Percentiles rank a stretch among this genome's conserved stretches.
phyloP scores from a whole-genome alignment of 352 stramenopile genomes.

The Proteromonas lacertae region DNA sequence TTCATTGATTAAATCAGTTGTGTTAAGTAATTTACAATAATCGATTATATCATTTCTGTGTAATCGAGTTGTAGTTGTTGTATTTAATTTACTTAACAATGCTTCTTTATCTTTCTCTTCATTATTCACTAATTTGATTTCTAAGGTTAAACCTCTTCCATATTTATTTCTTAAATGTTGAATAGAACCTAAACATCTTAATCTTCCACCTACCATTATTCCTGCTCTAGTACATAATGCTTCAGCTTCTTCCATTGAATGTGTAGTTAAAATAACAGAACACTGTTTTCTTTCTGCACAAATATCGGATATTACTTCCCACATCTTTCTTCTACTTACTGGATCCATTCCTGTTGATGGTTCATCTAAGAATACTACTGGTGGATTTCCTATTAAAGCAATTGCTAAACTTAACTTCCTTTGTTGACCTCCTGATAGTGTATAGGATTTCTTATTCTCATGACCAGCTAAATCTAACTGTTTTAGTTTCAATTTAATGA shows the following conservation, averaged over 20 bases:
- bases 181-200: conserved; percentile 25
- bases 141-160: conserved; percentile 49
- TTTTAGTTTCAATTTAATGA: conserved; percentile 27
- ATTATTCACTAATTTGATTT: conserved; percentile 19
- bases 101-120: conserved; percentile 10
- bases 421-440: conserved; percentile 40
- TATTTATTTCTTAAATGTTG: conserved; percentile 77
- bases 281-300: conserved; percentile 22
- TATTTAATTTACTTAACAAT: too few species aligned
- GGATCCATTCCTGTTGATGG: conserved; percentile 70
- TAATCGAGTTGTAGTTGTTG: too few species aligned
- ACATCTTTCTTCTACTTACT: conserved; percentile 59
- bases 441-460: conserved; percentile 31
- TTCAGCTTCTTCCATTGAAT: too few species aligned
- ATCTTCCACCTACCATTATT: conserved; percentile 28
- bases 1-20: too few species aligned
- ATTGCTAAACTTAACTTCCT: conserved; percentile 66
- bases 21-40: too few species aligned
- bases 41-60: too few species aligned
- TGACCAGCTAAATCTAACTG: conserved; percentile 33
- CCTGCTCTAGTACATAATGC: conserved; percentile 35
- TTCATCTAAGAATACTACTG: too few species aligned
- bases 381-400: conserved; percentile 53
- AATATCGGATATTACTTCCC: conserved; percentile 32
- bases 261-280: conserved; percentile 46